Conservation (phyloP, 2,329 filamentous ascomycete genomes). For the Cladorrhinum sp. region DNA sequence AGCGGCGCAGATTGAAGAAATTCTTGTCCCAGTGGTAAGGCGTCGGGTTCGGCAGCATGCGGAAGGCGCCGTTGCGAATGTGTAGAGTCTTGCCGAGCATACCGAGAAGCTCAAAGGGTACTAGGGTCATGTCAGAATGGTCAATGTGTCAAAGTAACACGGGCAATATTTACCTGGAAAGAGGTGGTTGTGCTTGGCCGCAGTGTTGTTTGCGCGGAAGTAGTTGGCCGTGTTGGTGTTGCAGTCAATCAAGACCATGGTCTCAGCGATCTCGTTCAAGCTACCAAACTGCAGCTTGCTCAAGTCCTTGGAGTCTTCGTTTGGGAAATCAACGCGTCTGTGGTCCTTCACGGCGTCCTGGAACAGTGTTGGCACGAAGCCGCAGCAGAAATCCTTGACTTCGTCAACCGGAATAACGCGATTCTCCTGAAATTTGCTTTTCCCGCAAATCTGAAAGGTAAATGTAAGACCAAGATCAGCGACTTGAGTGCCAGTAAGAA, state of each 20-base stretch:
- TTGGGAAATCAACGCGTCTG: constrained; percentile 38
- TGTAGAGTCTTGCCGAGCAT: constrained; percentile 53
- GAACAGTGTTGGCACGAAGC: constrained; percentile 54
- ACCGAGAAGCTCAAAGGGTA: constrained; percentile 57
- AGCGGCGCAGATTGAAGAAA: constrained; percentile 42
- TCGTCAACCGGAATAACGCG: constrained; percentile 52
- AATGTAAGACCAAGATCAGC: constrained; percentile 54
- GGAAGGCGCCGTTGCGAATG: constrained; percentile 48
- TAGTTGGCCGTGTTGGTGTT: constrained; percentile 49
- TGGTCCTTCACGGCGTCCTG: constrained; percentile 35
- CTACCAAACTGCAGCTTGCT: constrained; percentile 48
- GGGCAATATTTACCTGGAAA: constrained; percentile 44
- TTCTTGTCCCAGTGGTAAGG: constrained; percentile 52
- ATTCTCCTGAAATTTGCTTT: constrained; percentile 46
- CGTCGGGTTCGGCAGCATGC: constrained; percentile 56
- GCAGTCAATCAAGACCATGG: constrained; percentile 52
- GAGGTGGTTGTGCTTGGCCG: constrained; percentile 41
- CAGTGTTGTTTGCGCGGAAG: constrained; percentile 37
- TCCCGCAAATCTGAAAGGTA: constrained; percentile 49
- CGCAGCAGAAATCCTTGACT: constrained; percentile 55
- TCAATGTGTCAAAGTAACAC: neutral
- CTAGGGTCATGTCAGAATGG: constrained; percentile 26
- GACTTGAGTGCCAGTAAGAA: constrained; percentile 45
- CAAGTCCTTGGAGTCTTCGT: constrained; percentile 42
- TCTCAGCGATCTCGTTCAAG: constrained; percentile 48